Conservation (phyloP, 2,329 filamentous ascomycete genomes). For the Fusarium continuum region DNA sequence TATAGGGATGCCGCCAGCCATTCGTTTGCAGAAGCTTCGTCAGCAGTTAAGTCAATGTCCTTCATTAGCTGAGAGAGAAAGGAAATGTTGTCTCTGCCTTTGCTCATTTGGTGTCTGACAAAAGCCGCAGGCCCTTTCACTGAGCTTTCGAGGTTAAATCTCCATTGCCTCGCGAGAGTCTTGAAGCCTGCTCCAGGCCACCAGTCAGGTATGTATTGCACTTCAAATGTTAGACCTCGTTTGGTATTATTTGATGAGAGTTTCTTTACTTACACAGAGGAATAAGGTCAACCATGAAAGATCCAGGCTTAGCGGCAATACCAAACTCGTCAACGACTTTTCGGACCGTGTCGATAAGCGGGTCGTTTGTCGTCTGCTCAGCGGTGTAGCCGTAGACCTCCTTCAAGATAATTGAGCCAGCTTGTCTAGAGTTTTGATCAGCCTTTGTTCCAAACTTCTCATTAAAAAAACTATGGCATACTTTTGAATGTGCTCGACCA, state of each 20-base stretch:
- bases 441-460: rapidly evolving
- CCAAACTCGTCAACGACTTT: constrained; percentile 30
- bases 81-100: constrained; percentile 12
- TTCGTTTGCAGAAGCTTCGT: constrained; percentile 19
- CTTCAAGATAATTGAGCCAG: constrained; percentile 25
- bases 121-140: constrained; percentile 25
- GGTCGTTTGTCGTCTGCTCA: constrained; percentile 16
- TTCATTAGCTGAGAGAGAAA: constrained; percentile 14
- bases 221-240: too few species aligned
- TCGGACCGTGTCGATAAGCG: constrained; percentile 20
- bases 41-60: background rate
- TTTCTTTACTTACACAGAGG: constrained; percentile 13
- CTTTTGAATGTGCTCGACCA: constrained; percentile 55
- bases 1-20: constrained; percentile 32
- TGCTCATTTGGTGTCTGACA: constrained; percentile 17
- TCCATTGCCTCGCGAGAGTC: constrained; percentile 10
- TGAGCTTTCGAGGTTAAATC: constrained; percentile 2
- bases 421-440: constrained; percentile 10
- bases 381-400: constrained; percentile 32
- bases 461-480: constrained; percentile 25
- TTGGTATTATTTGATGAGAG: too few species aligned
- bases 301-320: constrained; percentile 19
- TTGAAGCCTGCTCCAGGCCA: constrained; percentile 24
- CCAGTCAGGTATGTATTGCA: constrained; percentile 17
- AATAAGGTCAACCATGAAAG: constrained; percentile 32